Conservation (phyloP, 495 filamentous ascomycete species). For the Neurospora sublineolata region DNA sequence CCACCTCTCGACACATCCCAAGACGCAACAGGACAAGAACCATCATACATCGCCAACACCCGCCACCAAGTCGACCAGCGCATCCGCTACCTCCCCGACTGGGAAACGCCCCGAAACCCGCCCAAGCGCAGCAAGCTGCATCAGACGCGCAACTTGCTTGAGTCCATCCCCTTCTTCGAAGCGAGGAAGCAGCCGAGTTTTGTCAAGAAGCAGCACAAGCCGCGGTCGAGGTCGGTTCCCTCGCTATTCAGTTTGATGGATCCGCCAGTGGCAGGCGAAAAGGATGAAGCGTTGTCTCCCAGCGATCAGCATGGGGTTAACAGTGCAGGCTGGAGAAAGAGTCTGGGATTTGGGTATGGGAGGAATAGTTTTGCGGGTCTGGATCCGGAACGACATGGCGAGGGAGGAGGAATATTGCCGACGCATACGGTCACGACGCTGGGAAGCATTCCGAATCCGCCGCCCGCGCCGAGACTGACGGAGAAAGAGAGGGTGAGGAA, state of each 20-base stretch:
- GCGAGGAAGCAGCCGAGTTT: conserved; percentile 1
- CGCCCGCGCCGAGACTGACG: background rate
- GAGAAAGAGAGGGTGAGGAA: background rate
- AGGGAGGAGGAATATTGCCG: background rate
- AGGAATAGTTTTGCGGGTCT: background rate
- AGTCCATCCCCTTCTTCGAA: background rate
- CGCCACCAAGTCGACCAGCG: background rate
- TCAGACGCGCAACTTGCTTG: background rate
- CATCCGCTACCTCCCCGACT: conserved; percentile 23
- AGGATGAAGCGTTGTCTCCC: background rate
- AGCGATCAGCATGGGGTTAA: background rate
- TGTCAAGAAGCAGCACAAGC: background rate
- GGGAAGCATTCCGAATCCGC: background rate
- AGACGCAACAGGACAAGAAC: background rate
- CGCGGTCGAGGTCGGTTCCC: background rate
- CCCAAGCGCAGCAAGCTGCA: conserved; percentile 19
- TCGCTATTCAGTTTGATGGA: background rate
- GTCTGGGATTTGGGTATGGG: background rate
- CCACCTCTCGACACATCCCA: background rate
- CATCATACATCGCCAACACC: background rate
- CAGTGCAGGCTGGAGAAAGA: background rate
- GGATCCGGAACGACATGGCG: background rate
- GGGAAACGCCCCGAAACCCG: conserved; percentile 26
- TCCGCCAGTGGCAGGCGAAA: background rate
- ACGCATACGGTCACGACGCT: background rate